Conservation (phyloP, 257 asterid genomes). For the Prunella vulgaris region DNA sequence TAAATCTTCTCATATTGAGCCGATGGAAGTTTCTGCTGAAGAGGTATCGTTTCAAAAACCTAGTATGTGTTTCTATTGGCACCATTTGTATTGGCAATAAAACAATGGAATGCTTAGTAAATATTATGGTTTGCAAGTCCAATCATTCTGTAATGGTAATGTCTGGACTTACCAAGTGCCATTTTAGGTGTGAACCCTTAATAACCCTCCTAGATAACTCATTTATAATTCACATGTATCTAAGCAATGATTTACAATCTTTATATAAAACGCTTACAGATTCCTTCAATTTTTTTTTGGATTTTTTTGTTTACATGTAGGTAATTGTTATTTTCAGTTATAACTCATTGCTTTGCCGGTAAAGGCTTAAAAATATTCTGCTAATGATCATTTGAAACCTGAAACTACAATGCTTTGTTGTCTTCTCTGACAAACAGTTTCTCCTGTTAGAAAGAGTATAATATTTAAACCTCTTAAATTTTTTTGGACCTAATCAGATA, state of each 20-base stretch:
- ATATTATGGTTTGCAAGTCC: background rate
- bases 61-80: background rate
- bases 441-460: background rate
- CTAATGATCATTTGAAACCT: background rate
- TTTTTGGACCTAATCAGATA: background rate
- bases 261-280: background rate
- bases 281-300: background rate
- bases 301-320: background rate
- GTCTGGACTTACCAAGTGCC: background rate
- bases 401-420: conserved; percentile 3
- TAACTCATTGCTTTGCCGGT: background rate
- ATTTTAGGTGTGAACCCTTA: background rate
- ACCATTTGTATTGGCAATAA: background rate
- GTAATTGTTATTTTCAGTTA: background rate
- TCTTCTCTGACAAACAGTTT: background rate
- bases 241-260: background rate
- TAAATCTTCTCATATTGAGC: conserved; percentile 30
- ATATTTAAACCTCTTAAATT: background rate
- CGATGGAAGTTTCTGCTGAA: conserved; percentile 48
- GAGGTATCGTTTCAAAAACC: conserved; percentile 41
- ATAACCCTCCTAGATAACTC: background rate
- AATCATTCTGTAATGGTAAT: background rate
- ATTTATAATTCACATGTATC: background rate
- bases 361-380: background rate
- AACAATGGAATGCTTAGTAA: background rate